phyloP scores from a whole-genome alignment of 108 stramenopile species.

The Pseudonitzschia multistriata region DNA sequence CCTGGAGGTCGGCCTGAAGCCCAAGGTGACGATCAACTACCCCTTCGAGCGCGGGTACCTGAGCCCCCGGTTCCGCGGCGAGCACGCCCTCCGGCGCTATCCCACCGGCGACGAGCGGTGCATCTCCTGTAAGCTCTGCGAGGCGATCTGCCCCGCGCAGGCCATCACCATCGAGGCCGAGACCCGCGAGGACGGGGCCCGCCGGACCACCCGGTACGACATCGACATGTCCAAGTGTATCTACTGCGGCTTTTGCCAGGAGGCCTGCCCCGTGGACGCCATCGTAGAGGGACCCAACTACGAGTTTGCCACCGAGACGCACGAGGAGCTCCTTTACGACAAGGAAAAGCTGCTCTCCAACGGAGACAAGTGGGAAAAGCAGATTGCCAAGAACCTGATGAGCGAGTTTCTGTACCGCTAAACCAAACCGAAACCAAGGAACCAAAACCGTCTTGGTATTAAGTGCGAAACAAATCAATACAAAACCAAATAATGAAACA shows the following conservation, averaged over 20 bases:
- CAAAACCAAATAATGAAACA: no score
- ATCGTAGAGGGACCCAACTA: conserved; percentile 99
- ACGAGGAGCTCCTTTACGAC: conserved; percentile 98
- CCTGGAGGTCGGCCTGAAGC: conserved; percentile 77
- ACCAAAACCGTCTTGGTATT: no score
- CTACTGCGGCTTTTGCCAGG: conserved; percentile 99
- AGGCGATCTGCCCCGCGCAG: conserved; percentile 99
- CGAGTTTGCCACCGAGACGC: conserved; percentile 98
- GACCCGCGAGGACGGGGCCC: conserved; percentile 90
- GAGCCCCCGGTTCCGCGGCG: conserved; percentile 97
- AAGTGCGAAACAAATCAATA: no score
- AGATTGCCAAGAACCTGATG: conserved; percentile 96
- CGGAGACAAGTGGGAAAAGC: conserved; percentile 99
- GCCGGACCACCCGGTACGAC: conserved; percentile 98
- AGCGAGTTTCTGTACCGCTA: conserved; percentile 96
- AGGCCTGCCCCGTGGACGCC: conserved; percentile 97
- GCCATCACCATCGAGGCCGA: conserved; percentile 99
- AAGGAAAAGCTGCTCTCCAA: conserved; percentile 98
- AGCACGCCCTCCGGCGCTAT: conserved; percentile 97
- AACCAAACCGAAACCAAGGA: background rate
- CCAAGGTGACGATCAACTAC: conserved; percentile 98
- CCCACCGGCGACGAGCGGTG: conserved; percentile 99
- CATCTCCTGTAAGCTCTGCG: conserved; percentile 99
- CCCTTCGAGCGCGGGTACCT: conserved; percentile 97
- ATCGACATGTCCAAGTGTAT: conserved; percentile 99